phyloP scores from a whole-genome alignment of 331 rosid species.

The Prunus yedoensis region DNA sequence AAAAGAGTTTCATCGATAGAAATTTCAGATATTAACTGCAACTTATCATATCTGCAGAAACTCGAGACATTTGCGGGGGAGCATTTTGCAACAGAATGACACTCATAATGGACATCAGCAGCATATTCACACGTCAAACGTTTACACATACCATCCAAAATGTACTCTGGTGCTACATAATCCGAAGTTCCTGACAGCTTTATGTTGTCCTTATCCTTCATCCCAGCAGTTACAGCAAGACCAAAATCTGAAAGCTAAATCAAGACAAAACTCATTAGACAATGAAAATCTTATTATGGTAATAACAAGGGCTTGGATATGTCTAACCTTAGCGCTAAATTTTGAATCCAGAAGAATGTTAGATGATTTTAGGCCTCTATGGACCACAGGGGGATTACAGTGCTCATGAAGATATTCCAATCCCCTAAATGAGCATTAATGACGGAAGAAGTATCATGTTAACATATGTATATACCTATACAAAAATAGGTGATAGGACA shows the following conservation, averaged over 20 bases:
- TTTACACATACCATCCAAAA: constrained; percentile 60
- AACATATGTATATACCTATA: background rate
- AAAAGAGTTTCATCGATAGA: background rate
- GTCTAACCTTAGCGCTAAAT: constrained; percentile 80
- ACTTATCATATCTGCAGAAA: background rate
- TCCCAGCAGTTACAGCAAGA: constrained; percentile 61
- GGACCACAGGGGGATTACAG: constrained; percentile 77
- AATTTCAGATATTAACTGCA: background rate
- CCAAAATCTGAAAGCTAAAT: constrained; percentile 88
- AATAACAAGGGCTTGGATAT: background rate
- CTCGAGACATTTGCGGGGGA: background rate
- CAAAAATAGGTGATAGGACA: background rate
- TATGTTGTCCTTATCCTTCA: constrained; percentile 56
- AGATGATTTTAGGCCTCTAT: constrained; percentile 69
- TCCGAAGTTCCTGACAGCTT: constrained; percentile 72
- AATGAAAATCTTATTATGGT: background rate
- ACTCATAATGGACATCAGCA: background rate
- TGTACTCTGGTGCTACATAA: constrained; percentile 81
- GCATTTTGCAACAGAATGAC: background rate
- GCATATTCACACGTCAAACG: background rate
- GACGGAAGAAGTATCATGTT: constrained; percentile 9
- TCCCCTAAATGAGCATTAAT: constrained; percentile 58
- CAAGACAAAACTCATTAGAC: constrained; percentile 35
- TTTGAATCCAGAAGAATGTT: constrained; percentile 84
- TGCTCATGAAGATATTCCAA: constrained; percentile 91